These are phyloP conservation scores for Orbilia blumenaviensis DNA, from an alignment of 2,329 filamentous ascomycete species.

Conservation along the genomic window DNA sequence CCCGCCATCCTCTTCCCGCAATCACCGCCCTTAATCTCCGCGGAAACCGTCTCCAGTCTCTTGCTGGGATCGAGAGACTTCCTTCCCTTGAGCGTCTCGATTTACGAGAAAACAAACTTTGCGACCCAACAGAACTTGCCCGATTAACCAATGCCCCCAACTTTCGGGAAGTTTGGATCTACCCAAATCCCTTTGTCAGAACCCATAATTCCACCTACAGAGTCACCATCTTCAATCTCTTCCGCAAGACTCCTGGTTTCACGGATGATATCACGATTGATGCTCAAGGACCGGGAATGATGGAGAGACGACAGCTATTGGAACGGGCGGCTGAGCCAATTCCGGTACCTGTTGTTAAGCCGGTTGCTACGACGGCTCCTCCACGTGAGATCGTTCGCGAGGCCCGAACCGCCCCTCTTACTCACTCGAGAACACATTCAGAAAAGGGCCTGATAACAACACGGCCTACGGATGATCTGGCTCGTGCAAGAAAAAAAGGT, in stretches of 20 bases:
- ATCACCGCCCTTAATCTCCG: slow-evolving; percentile 93
- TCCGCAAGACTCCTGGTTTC: slow-evolving; percentile 87
- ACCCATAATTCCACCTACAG: slow-evolving; percentile 81
- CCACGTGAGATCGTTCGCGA: slow-evolving; percentile 54
- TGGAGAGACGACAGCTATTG: slow-evolving; percentile 82
- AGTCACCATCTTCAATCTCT: slow-evolving; percentile 93
- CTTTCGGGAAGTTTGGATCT: slow-evolving; percentile 89
- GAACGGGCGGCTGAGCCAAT: slow-evolving; percentile 81
- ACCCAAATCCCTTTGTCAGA: slow-evolving; percentile 89
- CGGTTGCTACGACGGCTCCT: slow-evolving; percentile 58
- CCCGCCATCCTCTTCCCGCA: slow-evolving; percentile 84
- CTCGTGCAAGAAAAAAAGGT: slow-evolving; percentile 56
- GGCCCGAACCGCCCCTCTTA: slow-evolving; percentile 59
- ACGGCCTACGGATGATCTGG: slow-evolving; percentile 55
- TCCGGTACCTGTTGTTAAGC: slow-evolving; percentile 79
- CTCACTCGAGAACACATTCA: slow-evolving; percentile 13
- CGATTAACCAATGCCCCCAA: slow-evolving; percentile 89
- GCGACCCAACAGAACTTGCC: slow-evolving; percentile 90
- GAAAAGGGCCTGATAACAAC: slow-evolving; percentile 54
- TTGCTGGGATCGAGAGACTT: slow-evolving; percentile 88
- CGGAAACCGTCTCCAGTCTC: slow-evolving; percentile 83
- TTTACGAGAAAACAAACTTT: slow-evolving; percentile 85
- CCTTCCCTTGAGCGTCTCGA: slow-evolving; percentile 89
- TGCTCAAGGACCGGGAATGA: slow-evolving; percentile 80
- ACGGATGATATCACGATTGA: slow-evolving; percentile 91